These are phyloP conservation scores for Xylaria venustula DNA, from an alignment of 495 filamentous ascomycete species.

Conservation along the genomic window DNA sequence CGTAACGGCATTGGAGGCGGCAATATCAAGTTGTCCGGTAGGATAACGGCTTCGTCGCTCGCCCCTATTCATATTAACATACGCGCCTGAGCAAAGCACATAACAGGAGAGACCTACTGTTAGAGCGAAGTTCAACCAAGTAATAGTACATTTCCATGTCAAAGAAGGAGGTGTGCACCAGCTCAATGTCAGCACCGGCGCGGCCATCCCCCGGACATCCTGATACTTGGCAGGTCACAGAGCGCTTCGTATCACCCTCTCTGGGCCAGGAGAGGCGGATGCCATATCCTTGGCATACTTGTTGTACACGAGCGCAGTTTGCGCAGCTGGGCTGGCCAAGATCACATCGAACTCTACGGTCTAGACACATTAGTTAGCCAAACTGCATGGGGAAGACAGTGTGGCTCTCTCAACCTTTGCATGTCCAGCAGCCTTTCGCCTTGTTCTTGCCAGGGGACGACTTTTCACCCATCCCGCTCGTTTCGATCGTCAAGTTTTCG, in stretches of 20 bases:
- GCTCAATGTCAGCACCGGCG: conserved; percentile 10
- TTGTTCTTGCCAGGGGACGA: not conserved
- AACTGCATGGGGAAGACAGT: not conserved
- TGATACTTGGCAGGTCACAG: conserved; percentile 17
- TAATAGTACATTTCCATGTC: conserved; percentile 27
- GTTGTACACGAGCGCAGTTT: conserved; percentile 22
- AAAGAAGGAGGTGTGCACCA: conserved; percentile 21
- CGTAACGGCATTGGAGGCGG: conserved; percentile 2
- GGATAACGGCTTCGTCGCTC: not conserved
- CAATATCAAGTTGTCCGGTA: conserved; percentile 3
- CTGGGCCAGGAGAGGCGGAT: conserved; percentile 33
- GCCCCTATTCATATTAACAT: not conserved
- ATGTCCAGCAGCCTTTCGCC: conserved; percentile 23
- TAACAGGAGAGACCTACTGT: conserved; percentile 9
- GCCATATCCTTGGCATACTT: conserved; percentile 26
- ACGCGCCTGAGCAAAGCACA: not conserved
- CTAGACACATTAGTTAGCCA: conserved; percentile 7
- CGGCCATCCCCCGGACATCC: not conserved
- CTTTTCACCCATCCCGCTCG: not conserved
- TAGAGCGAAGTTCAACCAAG: conserved; percentile 4
- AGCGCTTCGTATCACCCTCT: conserved; percentile 26
- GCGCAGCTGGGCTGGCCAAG: conserved; percentile 18
- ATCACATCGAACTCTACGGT: conserved; percentile 25
- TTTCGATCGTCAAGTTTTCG: not conserved
- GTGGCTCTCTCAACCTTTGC: conserved; percentile 19